phyloP scores from a whole-genome alignment of 2,329 filamentous ascomycete species.

The Aspergillus sp. region DNA sequence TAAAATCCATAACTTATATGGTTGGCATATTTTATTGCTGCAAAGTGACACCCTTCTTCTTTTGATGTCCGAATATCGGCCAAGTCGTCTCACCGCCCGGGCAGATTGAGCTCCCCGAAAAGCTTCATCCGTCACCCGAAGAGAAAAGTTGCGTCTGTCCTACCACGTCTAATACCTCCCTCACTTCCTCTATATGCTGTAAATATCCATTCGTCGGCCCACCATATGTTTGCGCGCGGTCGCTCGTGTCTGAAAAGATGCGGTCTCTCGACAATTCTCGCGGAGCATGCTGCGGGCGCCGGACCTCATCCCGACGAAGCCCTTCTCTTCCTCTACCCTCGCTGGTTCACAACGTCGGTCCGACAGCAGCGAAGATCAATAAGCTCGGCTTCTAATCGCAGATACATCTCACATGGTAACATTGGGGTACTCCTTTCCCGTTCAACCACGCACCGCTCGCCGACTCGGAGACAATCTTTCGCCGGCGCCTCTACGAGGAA shows the following conservation, averaged over 20 bases:
- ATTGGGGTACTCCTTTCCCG: neutral
- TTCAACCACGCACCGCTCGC: neutral
- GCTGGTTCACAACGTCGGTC: slow-evolving; percentile 35
- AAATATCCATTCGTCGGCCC: slow-evolving; percentile 13
- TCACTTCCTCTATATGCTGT: neutral
- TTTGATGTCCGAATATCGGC: no score
- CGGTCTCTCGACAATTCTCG: slow-evolving; percentile 33
- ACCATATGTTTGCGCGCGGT: slow-evolving; percentile 46
- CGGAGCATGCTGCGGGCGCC: slow-evolving; percentile 31
- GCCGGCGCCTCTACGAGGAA: slow-evolving; percentile 14
- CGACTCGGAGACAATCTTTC: slow-evolving; percentile 12
- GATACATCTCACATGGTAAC: neutral
- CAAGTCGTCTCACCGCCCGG: neutral
- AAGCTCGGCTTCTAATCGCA: slow-evolving; percentile 1
- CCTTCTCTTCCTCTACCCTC: slow-evolving; percentile 48
- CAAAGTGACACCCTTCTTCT: no score
- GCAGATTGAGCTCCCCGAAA: neutral
- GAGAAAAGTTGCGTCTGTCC: neutral
- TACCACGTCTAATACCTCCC: neutral
- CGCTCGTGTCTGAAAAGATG: slow-evolving; percentile 42
- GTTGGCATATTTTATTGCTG: no score
- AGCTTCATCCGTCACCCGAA: neutral
- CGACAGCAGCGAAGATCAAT: slow-evolving; percentile 17
- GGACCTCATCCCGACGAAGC: slow-evolving; percentile 39
- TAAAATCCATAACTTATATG: no score